Evolutionary conservation across 208 protist genomes (phyloP).

Genomic region (Acanthamoeba royreba): DNA sequence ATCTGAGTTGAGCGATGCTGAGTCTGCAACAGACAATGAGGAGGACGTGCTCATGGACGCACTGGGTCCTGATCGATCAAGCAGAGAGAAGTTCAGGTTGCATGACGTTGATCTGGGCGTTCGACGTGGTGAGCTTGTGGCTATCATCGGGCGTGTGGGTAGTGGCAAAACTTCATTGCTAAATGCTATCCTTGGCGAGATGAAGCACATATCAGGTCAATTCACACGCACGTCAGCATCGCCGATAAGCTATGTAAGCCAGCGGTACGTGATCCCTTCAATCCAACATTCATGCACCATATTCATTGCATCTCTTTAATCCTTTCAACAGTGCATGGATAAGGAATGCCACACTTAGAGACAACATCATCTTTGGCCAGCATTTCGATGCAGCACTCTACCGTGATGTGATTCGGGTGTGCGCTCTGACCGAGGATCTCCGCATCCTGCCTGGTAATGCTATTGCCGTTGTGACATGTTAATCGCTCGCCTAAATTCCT

Average conservation of each 20-base stretch:
- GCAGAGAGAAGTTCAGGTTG: no score
- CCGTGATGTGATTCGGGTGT: background rate
- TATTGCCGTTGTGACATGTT: no score
- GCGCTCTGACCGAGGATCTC: constrained; percentile 72
- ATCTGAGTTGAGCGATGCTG: no score
- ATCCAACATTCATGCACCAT: no score
- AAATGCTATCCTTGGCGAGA: constrained; percentile 48
- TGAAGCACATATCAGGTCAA: background rate
- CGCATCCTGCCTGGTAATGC: background rate
- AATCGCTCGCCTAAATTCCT: no score
- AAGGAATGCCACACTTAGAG: constrained; percentile 85
- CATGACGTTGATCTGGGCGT: background rate
- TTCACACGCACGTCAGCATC: background rate
- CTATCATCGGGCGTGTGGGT: constrained; percentile 58
- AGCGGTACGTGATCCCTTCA: background rate
- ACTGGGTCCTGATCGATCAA: no score
- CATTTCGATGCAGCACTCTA: constrained; percentile 76
- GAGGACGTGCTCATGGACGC: no score
- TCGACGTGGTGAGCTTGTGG: constrained; percentile 38
- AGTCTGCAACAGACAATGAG: no score
- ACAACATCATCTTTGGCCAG: constrained; percentile 89
- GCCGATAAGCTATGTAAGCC: background rate
- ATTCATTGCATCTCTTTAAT: background rate
- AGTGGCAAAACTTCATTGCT: constrained; percentile 55
- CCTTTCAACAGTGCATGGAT: constrained; percentile 81